Evolutionary conservation across 2,329 filamentous ascomycete species (phyloP), one percentile per base, ranked within the genome.

Genomic region (Ceratocystis cubensis): DNA sequence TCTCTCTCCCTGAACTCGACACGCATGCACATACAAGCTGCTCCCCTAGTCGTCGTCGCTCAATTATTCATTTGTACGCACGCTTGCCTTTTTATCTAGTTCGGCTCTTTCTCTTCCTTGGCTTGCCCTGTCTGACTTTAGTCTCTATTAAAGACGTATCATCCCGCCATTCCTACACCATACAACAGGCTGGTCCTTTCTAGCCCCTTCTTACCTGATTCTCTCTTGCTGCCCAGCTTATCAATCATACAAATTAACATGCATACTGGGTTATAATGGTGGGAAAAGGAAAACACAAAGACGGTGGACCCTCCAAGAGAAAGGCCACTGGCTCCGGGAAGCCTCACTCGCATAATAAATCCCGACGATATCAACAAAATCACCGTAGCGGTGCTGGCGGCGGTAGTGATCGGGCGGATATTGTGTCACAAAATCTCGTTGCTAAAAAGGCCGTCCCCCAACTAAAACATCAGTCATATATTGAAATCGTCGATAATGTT

Each of bases 401-500:
- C 63, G 3, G 61, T 22, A 41, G 41, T 46, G 30, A 45, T 30
- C 28, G 45, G 63, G 20, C 20, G 50, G 56, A 8, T n/a, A 62
- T 53, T 8, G 8, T 28, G 17, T 22, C 22, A 30, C 41, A 50
- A n/a, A 61, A 50, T 62, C 72, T 78, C 64, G 74, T 76, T 63
- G 75, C 76, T 61, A 78, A 75, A 68, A 75, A 74, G 59, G 70
- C 73, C 30, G 67, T 75, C 15, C 75, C 79, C 45, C 81, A 78
- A 68, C 75, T 78, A 56, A 84, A 84, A 71, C 82, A 87, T 73
- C 80, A 82, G 70, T 80, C 82, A 15, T 86, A 84, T 71, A 85
- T 84, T 71, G 84, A 87, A 73, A 79, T 85, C 69, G 81, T 85
- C 68, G 81, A 86, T 71, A 87, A 87, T 71, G 79, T 79, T 67